phyloP scores from a whole-genome alignment of 2,329 filamentous ascomycete species.

The Ophiocordyceps polyrhachis-furcata region DNA sequence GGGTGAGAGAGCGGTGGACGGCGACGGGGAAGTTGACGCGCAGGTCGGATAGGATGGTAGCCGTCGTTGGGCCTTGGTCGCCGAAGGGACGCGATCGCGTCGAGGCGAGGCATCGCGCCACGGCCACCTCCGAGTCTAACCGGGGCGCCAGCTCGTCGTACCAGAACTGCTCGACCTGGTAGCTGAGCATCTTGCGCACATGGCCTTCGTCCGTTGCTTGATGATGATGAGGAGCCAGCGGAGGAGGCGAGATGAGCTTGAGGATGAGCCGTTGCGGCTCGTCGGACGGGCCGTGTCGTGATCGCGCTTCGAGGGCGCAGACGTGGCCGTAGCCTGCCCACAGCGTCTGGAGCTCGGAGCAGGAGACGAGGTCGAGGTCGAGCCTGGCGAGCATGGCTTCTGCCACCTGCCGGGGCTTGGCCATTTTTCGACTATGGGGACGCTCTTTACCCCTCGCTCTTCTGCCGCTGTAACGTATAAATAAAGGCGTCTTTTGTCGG shows the following conservation, averaged over 20 bases:
- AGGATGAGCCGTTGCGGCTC: constrained; percentile 26
- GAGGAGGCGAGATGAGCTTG: constrained; percentile 41
- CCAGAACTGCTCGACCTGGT: constrained; percentile 48
- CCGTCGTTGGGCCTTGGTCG: constrained; percentile 11
- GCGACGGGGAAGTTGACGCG: constrained; percentile 32
- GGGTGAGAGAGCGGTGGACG: constrained; percentile 29
- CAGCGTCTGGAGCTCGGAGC: constrained; percentile 20
- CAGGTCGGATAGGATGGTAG: constrained; percentile 40
- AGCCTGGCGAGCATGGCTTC: constrained; percentile 20
- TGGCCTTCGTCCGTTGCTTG: constrained; percentile 38
- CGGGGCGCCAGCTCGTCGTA: constrained; percentile 36
- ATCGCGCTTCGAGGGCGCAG: constrained; percentile 29
- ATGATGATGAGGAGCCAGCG: constrained; percentile 16
- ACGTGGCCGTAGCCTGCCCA: constrained; percentile 38
- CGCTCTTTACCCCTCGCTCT: too few species aligned
- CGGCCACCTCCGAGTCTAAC: constrained; percentile 22
- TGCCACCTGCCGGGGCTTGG: constrained; percentile 15
- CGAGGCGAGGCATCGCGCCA: constrained; percentile 31
- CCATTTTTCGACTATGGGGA: too few species aligned
- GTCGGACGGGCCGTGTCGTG: constrained; percentile 3
- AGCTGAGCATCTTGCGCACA: constrained; percentile 45
- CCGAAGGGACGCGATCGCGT: constrained; percentile 11
- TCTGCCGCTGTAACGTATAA: too few species aligned
- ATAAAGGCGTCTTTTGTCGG: too few species aligned
- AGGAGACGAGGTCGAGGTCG: constrained; percentile 20